These are phyloP conservation scores for Theobroma grandiflorum DNA, from an alignment of 441 rosid species.

Conservation along the genomic window DNA sequence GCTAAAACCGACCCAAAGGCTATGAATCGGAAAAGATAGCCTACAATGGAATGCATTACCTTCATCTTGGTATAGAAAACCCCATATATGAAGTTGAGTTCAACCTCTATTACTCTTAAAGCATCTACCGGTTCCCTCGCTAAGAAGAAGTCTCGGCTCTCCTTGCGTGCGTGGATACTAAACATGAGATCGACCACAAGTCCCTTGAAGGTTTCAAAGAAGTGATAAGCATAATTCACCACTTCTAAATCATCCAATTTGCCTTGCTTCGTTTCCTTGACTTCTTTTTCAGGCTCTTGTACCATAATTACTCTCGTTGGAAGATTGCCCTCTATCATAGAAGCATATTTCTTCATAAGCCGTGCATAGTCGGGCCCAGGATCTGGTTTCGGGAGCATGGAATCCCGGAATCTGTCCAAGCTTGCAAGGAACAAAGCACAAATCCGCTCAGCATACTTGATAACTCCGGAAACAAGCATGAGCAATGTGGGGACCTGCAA, in stretches of 20 bases:
- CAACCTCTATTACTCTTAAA: constrained; percentile 31
- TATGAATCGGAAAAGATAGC: neutral
- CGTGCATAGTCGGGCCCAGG: constrained; percentile 23
- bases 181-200: constrained; percentile 38
- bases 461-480: constrained; percentile 30
- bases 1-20: constrained; percentile 24
- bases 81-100: constrained; percentile 38
- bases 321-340: neutral
- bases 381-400: constrained; percentile 15
- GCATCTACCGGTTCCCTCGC: constrained; percentile 27
- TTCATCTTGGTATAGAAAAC: constrained; percentile 34
- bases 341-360: constrained; percentile 24
- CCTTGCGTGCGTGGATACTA: constrained; percentile 31
- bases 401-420: constrained; percentile 23
- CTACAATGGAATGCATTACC: constrained; percentile 22
- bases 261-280: fast-evolving
- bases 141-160: constrained; percentile 36
- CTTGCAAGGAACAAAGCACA: constrained; percentile 30
- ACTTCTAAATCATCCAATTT: constrained; percentile 21
- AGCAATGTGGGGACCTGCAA: constrained; percentile 18
- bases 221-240: constrained; percentile 28
- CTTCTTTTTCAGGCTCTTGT: constrained; percentile 11
- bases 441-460: constrained; percentile 39
- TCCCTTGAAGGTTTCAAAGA: constrained; percentile 38
- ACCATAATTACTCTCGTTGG: constrained; percentile 24